A percentile compares a stretch with the other conserved stretches of the same genome.
Evolutionary conservation across 768 basidiomycete genomes (phyloP).

Genomic region (Hygrocybe punicea): DNA sequence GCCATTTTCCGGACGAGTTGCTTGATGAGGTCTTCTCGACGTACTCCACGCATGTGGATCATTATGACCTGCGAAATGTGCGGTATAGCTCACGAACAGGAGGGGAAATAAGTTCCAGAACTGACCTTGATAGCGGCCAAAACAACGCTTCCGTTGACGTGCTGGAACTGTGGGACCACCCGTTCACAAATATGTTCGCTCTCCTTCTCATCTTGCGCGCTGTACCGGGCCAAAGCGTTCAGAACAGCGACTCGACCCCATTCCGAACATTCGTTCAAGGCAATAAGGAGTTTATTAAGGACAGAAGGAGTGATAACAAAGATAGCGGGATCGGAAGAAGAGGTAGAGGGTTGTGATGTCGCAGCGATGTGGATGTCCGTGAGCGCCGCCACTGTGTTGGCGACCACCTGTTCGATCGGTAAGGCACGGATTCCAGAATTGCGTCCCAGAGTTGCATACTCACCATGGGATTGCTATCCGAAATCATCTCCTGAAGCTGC

Average conservation of each 20-base stretch:
- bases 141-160: constrained; percentile 93
- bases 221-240: constrained; percentile 80
- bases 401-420: constrained; percentile 71
- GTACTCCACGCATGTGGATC: constrained; percentile 89
- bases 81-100: neutral
- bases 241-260: constrained; percentile 97
- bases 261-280: constrained; percentile 96
- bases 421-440: neutral
- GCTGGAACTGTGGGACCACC: constrained; percentile 97
- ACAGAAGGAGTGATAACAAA: constrained; percentile 83
- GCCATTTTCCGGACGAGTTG: constrained; percentile 95
- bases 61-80: constrained; percentile 73
- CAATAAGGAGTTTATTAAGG: constrained; percentile 87
- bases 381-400: constrained; percentile 91
- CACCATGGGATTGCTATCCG: constrained; percentile 97
- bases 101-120: constrained; percentile 2
- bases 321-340: constrained; percentile 57
- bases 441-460: constrained; percentile 8
- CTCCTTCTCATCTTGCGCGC: constrained; percentile 84
- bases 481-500: constrained; percentile 85
- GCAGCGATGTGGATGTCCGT: constrained; percentile 86
- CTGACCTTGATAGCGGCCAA: constrained; percentile 91
- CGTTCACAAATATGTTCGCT: constrained; percentile 98
- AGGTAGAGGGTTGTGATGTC: constrained; percentile 51
- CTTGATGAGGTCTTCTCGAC: constrained; percentile 77